Percentiles rank a stretch among this genome's conserved stretches.
These are phyloP conservation scores for Agastache rugosa DNA, from an alignment of 257 asterid species.

Conservation along the genomic window DNA sequence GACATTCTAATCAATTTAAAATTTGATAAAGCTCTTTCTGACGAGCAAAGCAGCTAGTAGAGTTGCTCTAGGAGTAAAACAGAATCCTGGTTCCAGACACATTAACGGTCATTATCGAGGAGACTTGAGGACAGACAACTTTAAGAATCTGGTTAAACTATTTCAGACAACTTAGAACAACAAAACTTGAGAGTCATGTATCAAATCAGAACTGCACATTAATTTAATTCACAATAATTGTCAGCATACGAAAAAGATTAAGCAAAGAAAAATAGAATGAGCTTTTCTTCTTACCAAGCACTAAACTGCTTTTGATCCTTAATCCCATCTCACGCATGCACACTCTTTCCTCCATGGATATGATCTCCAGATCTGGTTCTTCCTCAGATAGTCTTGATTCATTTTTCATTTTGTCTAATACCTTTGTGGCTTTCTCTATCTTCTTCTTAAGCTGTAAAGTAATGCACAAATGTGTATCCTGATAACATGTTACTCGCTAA, in stretches of 20 bases:
- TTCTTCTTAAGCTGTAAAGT: conserved; percentile 75
- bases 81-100: conserved; percentile 8
- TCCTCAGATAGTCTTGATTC: conserved; percentile 53
- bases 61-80: neutral
- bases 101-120: neutral
- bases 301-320: conserved; percentile 66
- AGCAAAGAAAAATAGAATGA: conserved; percentile 29
- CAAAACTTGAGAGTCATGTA: neutral
- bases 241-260: neutral
- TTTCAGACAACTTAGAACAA: neutral
- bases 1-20: neutral
- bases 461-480: conserved; percentile 31
- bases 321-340: conserved; percentile 71
- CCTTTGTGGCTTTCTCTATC: conserved; percentile 62
- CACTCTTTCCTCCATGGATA: conserved; percentile 79
- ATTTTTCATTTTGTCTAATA: conserved; percentile 56
- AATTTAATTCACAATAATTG: neutral
- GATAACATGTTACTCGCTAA: conserved; percentile 24
- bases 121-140: neutral
- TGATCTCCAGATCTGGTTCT: conserved; percentile 69
- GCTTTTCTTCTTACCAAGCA: conserved; percentile 67
- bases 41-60: conserved; percentile 17
- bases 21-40: neutral
- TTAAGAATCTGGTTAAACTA: neutral
- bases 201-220: neutral